Base-by-base conservation (phyloP, 441 rosid genomes). In the Hura crepitans region DNA sequence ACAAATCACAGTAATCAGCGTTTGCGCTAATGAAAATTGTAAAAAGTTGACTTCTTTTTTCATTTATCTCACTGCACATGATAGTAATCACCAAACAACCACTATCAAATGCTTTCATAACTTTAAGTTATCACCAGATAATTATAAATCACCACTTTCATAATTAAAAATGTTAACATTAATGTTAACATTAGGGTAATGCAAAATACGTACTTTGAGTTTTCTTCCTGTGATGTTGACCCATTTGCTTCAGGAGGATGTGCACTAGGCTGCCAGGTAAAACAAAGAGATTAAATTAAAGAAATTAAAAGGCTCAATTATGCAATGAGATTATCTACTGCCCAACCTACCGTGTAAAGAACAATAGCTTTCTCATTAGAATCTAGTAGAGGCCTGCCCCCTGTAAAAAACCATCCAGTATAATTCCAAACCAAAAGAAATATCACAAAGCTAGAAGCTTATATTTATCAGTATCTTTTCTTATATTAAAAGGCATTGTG, bases 351-450 rank as follows among this genome's bases (percentile, higher is more conserved):
- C 81, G 85, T 81, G 81, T 89, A 92, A 73, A 95, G 89, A 68
- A 92, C 91, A 70, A 95, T 88, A 68, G 99, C 96, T 84, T 87
- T 92, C 83, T 89, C 95, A 22, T 58, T 82, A 64, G 82, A 66
- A 58, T 85, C 85, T 66, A 74, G 72, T 51, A 81, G 42, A 66
- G 81, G 74, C 78, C 75, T 84, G 67, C 71, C 71, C 42, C 90
- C 98, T 93, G 89, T 75, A 65, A 66, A 83, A 76, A 82, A 59
- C 47, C 57, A 57, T 46, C 6, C 31, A 47, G 69, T 62, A 37
- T 59, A 50, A 79, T 13, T 59, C 42, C 50, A 62, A 69, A 31
- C 61, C 63, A 55, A 58, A 35, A 22, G 22, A 53, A 74, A 63
- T 8, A 49, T 37, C 23, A 22, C 37, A 50, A 47, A 47, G 31